Conservation (phyloP, 202 grass and related monocot genomes). For the Panicum virgatum region DNA sequence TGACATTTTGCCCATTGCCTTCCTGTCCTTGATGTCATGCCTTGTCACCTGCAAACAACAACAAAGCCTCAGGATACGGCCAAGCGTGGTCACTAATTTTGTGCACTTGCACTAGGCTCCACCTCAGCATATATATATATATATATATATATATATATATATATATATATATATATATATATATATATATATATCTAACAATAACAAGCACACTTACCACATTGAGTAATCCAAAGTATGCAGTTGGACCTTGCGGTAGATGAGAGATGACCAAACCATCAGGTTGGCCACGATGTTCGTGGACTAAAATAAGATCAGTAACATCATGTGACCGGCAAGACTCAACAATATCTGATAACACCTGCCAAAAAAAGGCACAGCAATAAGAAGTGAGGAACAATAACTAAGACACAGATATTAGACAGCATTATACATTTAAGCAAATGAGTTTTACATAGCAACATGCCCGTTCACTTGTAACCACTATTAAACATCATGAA, state of each 20-base stretch:
- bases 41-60: constrained; percentile 65
- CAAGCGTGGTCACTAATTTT: neutral
- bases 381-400: neutral
- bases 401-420: neutral
- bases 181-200: neutral
- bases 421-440: neutral
- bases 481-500: neutral
- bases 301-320: constrained; percentile 87
- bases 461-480: neutral
- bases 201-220: constrained; percentile 64
- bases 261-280: constrained; percentile 93
- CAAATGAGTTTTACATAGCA: neutral
- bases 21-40: constrained; percentile 94
- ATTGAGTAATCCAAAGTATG: constrained; percentile 91
- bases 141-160: too few relatives aligned
- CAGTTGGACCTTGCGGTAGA: constrained; percentile 86
- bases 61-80: constrained; percentile 3
- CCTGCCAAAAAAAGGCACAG: constrained; percentile 47
- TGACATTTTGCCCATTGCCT: constrained; percentile 89
- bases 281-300: constrained; percentile 89
- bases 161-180: too few relatives aligned
- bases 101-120: neutral
- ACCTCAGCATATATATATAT: neutral
- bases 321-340: constrained; percentile 74
- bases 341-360: constrained; percentile 86